phyloP scores from a whole-genome alignment of 2,329 filamentous ascomycete genomes.

The Teratosphaeria epicoccoides region DNA sequence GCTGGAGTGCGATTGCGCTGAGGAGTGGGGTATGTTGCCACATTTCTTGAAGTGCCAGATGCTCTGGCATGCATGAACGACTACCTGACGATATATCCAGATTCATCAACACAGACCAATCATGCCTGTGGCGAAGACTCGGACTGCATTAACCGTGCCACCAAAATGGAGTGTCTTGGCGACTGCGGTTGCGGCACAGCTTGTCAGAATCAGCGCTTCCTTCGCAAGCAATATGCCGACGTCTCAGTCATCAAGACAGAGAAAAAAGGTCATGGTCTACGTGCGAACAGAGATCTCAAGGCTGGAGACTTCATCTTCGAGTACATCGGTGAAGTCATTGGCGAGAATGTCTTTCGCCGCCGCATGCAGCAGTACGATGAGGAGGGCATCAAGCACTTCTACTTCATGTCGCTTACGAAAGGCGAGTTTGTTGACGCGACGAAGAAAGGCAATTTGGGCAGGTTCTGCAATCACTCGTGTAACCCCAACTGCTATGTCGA shows the following conservation, averaged over 20 bases:
- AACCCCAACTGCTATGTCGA: slow-evolving; percentile 98
- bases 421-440: slow-evolving; percentile 96
- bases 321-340: slow-evolving; percentile 97
- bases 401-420: slow-evolving; percentile 98
- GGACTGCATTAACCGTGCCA: slow-evolving; percentile 96
- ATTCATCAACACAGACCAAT: slow-evolving; percentile 48
- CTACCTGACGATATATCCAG: slow-evolving; percentile 27
- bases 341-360: slow-evolving; percentile 76
- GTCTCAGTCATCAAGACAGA: slow-evolving; percentile 96
- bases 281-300: slow-evolving; percentile 65
- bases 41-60: background rate
- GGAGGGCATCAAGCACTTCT: slow-evolving; percentile 97
- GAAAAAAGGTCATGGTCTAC: slow-evolving; percentile 91
- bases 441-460: slow-evolving; percentile 86
- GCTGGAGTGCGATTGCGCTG: slow-evolving; percentile 86
- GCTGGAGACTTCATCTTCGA: slow-evolving; percentile 92
- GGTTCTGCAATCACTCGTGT: slow-evolving; percentile 98
- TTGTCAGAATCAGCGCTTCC: slow-evolving; percentile 93
- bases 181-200: slow-evolving; percentile 78
- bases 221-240: slow-evolving; percentile 75
- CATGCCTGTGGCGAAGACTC: slow-evolving; percentile 89
- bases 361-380: slow-evolving; percentile 91
- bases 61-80: slow-evolving; percentile 3
- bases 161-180: slow-evolving; percentile 89
- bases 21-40: slow-evolving; percentile 75